Conservation (phyloP, 1,284 basidiomycete genomes). For the Grifola frondosa region DNA sequence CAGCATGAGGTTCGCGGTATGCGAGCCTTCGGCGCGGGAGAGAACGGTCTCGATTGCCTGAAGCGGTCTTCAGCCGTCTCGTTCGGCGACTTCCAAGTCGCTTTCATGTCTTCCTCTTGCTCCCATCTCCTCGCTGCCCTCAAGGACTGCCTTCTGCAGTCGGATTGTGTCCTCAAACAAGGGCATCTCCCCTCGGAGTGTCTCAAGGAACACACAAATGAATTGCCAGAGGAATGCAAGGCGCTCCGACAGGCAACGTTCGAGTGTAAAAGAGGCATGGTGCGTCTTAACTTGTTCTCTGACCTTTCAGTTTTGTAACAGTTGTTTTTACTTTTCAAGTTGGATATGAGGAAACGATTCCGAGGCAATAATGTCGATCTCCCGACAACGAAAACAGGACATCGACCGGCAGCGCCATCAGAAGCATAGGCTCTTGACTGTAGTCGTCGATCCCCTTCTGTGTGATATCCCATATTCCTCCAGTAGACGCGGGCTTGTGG, state of each 20-base stretch:
- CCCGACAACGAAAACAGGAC: slow-evolving; percentile 11
- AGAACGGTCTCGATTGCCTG: not conserved
- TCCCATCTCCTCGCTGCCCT: slow-evolving; percentile 70
- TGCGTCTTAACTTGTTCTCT: slow-evolving; percentile 40
- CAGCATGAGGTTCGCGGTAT: slow-evolving; percentile 31
- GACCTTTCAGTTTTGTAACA: not conserved
- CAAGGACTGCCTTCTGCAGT: slow-evolving; percentile 76
- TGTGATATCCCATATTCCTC: too few relatives aligned
- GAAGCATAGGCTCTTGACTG: too few relatives aligned
- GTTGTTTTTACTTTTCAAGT: not conserved
- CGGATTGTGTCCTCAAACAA: slow-evolving; percentile 81
- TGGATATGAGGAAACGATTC: slow-evolving; percentile 83
- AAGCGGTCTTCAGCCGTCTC: not conserved
- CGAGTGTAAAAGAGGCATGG: slow-evolving; percentile 88
- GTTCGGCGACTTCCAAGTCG: too few relatives aligned
- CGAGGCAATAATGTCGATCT: slow-evolving; percentile 65
- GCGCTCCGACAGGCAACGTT: slow-evolving; percentile 76
- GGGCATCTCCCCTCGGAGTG: slow-evolving; percentile 76
- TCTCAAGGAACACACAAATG: slow-evolving; percentile 66
- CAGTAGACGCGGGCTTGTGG: too few relatives aligned
- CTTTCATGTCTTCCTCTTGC: slow-evolving; percentile 78
- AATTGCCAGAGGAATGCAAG: slow-evolving; percentile 76
- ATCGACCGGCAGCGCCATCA: slow-evolving; percentile 6
- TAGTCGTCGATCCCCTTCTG: too few relatives aligned
- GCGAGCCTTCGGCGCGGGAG: too few relatives aligned